Evolutionary conservation across 2,329 filamentous ascomycete genomes (phyloP).

Genomic region (Alternaria sp.): DNA sequence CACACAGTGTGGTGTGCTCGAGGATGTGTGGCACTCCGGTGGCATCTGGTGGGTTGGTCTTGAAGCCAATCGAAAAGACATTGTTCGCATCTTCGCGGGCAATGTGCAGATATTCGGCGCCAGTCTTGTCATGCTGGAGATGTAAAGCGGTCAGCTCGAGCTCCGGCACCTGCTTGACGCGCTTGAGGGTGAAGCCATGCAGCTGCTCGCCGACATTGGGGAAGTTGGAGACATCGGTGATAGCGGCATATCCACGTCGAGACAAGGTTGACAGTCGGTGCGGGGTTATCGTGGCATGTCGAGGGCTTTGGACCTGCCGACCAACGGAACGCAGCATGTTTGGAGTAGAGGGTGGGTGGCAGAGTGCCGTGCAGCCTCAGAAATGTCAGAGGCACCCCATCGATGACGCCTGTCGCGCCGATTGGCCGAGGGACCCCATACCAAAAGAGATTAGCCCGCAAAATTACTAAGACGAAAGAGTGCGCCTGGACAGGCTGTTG

Average conservation of each 20-base stretch:
- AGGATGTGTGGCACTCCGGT: constrained; percentile 96
- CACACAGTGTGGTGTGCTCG: constrained; percentile 95
- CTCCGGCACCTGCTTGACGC: constrained; percentile 91
- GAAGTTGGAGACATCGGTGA: constrained; percentile 76
- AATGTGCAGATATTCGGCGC: constrained; percentile 94
- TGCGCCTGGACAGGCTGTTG: constrained; percentile 13
- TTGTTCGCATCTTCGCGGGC: constrained; percentile 97
- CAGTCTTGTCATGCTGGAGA: constrained; percentile 91
- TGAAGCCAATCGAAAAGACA: constrained; percentile 99
- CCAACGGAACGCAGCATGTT: constrained; percentile 48
- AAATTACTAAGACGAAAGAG: constrained; percentile 25
- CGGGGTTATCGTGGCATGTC: constrained; percentile 13
- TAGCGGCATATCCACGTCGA: constrained; percentile 61
- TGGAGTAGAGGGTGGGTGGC: constrained; percentile 2
- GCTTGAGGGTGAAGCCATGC: constrained; percentile 89
- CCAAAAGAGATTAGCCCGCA: constrained; percentile 22
- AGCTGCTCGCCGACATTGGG: constrained; percentile 83
- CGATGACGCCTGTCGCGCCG: constrained; percentile 26
- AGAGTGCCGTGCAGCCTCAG: constrained; percentile 7
- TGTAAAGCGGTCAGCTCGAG: constrained; percentile 90
- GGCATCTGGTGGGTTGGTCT: constrained; percentile 96
- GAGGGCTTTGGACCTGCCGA: constrained; percentile 34
- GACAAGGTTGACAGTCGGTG: constrained; percentile 14
- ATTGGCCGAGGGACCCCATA: constrained; percentile 22
- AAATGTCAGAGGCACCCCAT: constrained; percentile 18